Conservation (phyloP, 2,329 filamentous ascomycete species). For the Hymenoscyphus albidus region DNA sequence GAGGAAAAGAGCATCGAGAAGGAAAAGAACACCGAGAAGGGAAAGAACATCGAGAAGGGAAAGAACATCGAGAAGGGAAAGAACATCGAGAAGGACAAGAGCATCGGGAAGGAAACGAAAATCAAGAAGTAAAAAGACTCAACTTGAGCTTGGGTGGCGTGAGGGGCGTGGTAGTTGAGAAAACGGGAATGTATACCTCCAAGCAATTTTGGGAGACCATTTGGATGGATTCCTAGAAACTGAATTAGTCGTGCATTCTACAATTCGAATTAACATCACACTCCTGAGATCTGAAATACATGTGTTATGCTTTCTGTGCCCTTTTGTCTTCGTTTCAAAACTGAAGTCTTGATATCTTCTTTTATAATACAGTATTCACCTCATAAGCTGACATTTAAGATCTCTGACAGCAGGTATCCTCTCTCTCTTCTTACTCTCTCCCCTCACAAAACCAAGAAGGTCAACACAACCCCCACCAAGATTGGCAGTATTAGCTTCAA, state of each 20-base stretch:
- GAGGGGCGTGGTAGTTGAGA: too few relatives aligned
- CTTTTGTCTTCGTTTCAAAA: too few relatives aligned
- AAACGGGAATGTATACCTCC: too few relatives aligned
- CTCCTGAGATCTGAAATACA: background rate
- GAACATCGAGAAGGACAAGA: too few relatives aligned
- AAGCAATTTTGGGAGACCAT: too few relatives aligned
- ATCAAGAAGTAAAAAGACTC: background rate
- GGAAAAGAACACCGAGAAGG: background rate
- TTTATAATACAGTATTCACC: background rate
- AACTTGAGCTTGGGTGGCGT: too few relatives aligned
- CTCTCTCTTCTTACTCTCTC: background rate
- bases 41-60: too few relatives aligned
- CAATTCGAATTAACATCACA: background rate
- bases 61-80: too few relatives aligned
- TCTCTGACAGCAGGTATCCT: background rate
- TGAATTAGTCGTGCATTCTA: background rate
- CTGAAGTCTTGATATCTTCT: background rate
- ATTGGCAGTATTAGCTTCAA: background rate
- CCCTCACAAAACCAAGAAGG: background rate
- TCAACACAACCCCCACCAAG: background rate
- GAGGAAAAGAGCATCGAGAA: background rate
- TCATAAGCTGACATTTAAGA: too few relatives aligned
- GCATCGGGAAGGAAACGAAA: background rate
- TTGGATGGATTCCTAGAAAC: background rate
- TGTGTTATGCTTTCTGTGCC: too few relatives aligned